These are phyloP conservation scores for Talaromyces piceae DNA, from an alignment of 2,329 filamentous ascomycete genomes.

Conservation along the genomic window DNA sequence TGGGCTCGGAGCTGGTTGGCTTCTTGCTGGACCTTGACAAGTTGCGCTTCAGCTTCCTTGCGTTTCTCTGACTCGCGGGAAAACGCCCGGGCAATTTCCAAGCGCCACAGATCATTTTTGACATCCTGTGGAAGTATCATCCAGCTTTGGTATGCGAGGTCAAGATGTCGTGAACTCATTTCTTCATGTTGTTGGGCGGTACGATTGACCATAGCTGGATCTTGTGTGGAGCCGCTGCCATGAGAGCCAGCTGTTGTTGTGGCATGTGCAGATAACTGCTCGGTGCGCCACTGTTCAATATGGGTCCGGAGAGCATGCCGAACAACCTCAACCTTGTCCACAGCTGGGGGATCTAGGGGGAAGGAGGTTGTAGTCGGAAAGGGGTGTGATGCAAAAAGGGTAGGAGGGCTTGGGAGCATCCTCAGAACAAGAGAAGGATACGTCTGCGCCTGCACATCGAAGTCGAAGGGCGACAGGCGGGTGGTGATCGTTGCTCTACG, in stretches of 20 bases:
- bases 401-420: slow-evolving; percentile 71
- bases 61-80: slow-evolving; percentile 39
- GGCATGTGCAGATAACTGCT: slow-evolving; percentile 27
- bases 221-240: slow-evolving; percentile 20
- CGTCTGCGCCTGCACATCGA: slow-evolving; percentile 76
- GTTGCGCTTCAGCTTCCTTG: slow-evolving; percentile 35
- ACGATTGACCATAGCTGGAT: slow-evolving; percentile 34
- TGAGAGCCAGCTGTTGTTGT: slow-evolving; percentile 40
- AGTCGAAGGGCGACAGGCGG: slow-evolving; percentile 54
- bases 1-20: slow-evolving; percentile 42
- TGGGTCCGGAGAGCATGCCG: slow-evolving; percentile 59
- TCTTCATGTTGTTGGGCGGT: slow-evolving; percentile 57
- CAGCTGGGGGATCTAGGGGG: slow-evolving; percentile 67
- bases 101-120: slow-evolving; percentile 41
- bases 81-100: slow-evolving; percentile 42
- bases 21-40: slow-evolving; percentile 41
- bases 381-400: slow-evolving; percentile 72
- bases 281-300: slow-evolving; percentile 58
- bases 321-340: slow-evolving; percentile 67
- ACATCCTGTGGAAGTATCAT: slow-evolving; percentile 51
- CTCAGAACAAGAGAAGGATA: slow-evolving; percentile 80
- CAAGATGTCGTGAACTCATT: slow-evolving; percentile 65
- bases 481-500: slow-evolving; percentile 1
- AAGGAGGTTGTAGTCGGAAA: slow-evolving; percentile 73
- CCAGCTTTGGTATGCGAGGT: slow-evolving; percentile 74